Base-by-base conservation (phyloP, 768 basidiomycete genomes). In the Lentinula aciculospora region DNA sequence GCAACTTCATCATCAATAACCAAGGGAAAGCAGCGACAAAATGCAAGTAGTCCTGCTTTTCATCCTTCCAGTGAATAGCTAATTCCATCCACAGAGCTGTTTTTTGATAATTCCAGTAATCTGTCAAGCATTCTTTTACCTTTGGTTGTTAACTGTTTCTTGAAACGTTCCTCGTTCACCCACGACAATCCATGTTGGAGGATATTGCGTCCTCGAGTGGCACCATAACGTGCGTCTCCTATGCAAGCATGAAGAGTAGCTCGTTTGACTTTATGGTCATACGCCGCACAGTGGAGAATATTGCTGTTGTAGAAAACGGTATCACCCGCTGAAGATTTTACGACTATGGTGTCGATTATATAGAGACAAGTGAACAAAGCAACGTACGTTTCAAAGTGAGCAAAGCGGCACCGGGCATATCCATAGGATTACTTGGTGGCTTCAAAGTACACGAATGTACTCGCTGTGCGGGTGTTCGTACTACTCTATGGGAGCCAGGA, bases 251-350 rank as follows among this genome's bases (percentile, higher is more conserved):
- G 90, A 5, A 92, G 74, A 2, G 89, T 92, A 28, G 83, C 81
- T 2, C 89, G 77, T 32, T 69, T 71, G 21, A 67, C 66, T 19
- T 67, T 67, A 1, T 77, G 71, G 58, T 75, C 76, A 67, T 92
- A 92, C 5, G 77, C 75, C 4, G 83, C 88, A 56, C 86, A 87
- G 63, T 92, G 89, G 9, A 92, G 73, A 58, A 91, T 85, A 66
- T 92, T 91, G 61, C 79, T 83, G 65, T 89, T 88, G 68, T 92
- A 91, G 68, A 92, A 91, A 23, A 88, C 86, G 0, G 85, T 86
- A 58, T 92, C 85, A 0, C 89, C 88, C 0, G 83, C 88, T 86
- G 61, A 39, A 46, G 44, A 25, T 6, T 32, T 3, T 19, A 40
- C 15, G 23, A 37, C 2, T 7, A 10, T 19, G 50, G 61, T 39